A percentile compares a stretch with the other conserved stretches of the same genome.
Evolutionary conservation across 108 stramenopile species (phyloP).

Genomic region (Nannochloropsis granulata): DNA sequence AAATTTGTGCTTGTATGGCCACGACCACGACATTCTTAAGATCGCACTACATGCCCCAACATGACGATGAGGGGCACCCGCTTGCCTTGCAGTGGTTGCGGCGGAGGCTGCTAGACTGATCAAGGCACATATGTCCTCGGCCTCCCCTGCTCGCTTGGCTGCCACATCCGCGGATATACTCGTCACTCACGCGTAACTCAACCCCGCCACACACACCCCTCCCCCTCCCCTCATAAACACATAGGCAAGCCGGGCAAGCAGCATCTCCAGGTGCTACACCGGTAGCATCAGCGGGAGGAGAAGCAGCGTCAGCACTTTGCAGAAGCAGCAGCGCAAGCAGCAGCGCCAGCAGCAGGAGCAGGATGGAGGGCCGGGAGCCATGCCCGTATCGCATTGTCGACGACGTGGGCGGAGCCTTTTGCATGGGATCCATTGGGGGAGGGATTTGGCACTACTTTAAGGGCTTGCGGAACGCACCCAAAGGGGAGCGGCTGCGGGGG

Average conservation of each 20-base stretch:
- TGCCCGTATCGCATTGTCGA: slow-evolving; percentile 94
- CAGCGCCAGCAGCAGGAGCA: not conserved
- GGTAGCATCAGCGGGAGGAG: not conserved
- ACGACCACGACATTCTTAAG: too few species aligned
- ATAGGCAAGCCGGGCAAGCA: not conserved
- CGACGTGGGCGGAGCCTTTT: slow-evolving; percentile 91
- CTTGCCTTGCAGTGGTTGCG: too few species aligned
- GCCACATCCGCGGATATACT: too few species aligned
- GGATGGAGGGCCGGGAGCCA: slow-evolving; percentile 62
- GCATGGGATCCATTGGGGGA: slow-evolving; percentile 73
- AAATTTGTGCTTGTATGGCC: too few species aligned
- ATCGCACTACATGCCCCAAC: too few species aligned
- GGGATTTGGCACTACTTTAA: slow-evolving; percentile 77
- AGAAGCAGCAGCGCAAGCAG: not conserved
- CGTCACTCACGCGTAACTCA: too few species aligned
- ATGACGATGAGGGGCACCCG: too few species aligned
- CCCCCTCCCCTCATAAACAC: too few species aligned
- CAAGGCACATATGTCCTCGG: too few species aligned
- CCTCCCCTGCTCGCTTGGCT: too few species aligned
- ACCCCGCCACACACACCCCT: too few species aligned
- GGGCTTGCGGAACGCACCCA: slow-evolving; percentile 46
- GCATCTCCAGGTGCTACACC: not conserved
- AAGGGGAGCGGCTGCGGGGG: slow-evolving; percentile 46
- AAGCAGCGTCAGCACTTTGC: not conserved
- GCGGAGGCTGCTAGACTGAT: too few species aligned